Evolutionary conservation across 768 basidiomycete genomes (phyloP).

Genomic region (Rhodotorula toruloides): DNA sequence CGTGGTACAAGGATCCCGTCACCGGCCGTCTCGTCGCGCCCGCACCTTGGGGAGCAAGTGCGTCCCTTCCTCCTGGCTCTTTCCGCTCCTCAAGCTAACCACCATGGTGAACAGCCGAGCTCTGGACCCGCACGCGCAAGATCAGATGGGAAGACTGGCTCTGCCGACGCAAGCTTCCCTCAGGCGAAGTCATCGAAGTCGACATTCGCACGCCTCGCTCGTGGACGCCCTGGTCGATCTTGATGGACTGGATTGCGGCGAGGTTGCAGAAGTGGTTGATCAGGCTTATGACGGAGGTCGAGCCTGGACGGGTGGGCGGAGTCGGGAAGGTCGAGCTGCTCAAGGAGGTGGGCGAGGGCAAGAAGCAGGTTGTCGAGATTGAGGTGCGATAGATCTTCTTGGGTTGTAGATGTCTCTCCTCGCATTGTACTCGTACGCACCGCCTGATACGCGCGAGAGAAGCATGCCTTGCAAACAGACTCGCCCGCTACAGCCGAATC

Average conservation of each 20-base stretch:
- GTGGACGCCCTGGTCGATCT: conserved; percentile 22
- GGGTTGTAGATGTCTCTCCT: neutral
- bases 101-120: conserved; percentile 14
- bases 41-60: conserved; percentile 23
- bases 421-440: too few relatives aligned
- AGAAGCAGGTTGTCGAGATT: too few relatives aligned
- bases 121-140: conserved; percentile 24
- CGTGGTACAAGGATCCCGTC: conserved; percentile 26
- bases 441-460: too few relatives aligned
- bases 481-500: neutral
- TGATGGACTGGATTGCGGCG: conserved; percentile 9
- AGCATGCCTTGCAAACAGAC: too few relatives aligned
- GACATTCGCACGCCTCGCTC: neutral
- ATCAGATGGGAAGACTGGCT: conserved; percentile 27
- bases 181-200: neutral
- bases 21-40: conserved; percentile 33
- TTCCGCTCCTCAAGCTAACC: too few relatives aligned
- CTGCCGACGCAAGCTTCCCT: neutral
- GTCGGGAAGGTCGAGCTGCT: neutral
- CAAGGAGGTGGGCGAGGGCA: neutral
- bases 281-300: conserved; percentile 16
- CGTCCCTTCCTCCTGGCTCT: neutral
- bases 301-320: too few relatives aligned
- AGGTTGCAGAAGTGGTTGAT: neutral
- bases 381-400: too few relatives aligned